Percentiles rank a stretch among this genome's conserved stretches.
phyloP scores from a whole-genome alignment of 495 filamentous ascomycete genomes.

The Penicillium verhagenii region DNA sequence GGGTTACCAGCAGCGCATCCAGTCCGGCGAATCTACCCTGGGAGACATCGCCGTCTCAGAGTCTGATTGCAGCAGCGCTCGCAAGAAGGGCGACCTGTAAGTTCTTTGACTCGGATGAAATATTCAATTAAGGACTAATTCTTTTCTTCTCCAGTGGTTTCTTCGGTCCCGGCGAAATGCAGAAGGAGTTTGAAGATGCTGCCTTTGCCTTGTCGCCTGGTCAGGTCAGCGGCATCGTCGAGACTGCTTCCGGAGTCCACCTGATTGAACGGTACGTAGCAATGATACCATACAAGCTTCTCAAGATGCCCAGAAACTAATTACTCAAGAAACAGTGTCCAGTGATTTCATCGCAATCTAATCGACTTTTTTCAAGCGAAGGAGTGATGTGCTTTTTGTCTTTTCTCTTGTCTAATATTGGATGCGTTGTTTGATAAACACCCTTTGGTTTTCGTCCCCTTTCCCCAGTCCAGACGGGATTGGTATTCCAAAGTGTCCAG shows the following conservation, averaged over 20 bases:
- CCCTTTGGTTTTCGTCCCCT: neutral
- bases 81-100: slow-evolving; percentile 88
- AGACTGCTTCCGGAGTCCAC: slow-evolving; percentile 93
- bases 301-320: slow-evolving; percentile 9
- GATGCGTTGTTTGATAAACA: neutral
- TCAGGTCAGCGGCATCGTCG: slow-evolving; percentile 79
- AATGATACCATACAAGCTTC: neutral
- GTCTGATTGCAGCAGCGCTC: slow-evolving; percentile 91
- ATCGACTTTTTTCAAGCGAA: neutral
- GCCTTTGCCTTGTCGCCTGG: slow-evolving; percentile 83
- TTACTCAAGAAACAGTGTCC: slow-evolving; percentile 24
- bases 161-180: slow-evolving; percentile 93
- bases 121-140: slow-evolving; percentile 18
- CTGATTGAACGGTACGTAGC: slow-evolving; percentile 83
- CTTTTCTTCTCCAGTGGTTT: slow-evolving; percentile 69
- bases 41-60: slow-evolving; percentile 83
- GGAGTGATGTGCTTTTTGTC: neutral
- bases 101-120: slow-evolving; percentile 20
- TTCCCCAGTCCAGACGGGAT: too few relatives aligned
- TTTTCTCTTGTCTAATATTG: too few relatives aligned
- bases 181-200: slow-evolving; percentile 97
- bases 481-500: neutral
- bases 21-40: slow-evolving; percentile 61
- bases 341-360: slow-evolving; percentile 15
- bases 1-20: slow-evolving; percentile 70